Conservation (phyloP, 768 basidiomycete genomes). For the Xanthoconium purpureum region DNA sequence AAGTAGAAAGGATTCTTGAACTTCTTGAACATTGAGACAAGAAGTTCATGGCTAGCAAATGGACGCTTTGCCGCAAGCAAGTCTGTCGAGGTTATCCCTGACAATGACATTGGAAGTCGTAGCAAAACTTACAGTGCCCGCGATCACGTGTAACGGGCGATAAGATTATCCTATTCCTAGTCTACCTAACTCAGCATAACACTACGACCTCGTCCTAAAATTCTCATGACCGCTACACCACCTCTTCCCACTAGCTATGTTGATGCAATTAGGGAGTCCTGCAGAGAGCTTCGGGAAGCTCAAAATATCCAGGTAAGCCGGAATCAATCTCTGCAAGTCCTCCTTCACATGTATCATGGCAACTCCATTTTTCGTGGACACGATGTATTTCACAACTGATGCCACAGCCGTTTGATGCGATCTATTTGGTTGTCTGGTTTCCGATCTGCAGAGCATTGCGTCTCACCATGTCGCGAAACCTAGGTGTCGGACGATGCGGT, state of each 20-base stretch:
- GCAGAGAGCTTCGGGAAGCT: slow-evolving; percentile 43
- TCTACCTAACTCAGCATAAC: background rate
- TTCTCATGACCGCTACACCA: slow-evolving; percentile 32
- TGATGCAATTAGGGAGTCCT: slow-evolving; percentile 52
- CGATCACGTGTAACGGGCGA: slow-evolving; percentile 18
- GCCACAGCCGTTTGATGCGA: background rate
- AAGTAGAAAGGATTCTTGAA: background rate
- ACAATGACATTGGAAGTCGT: too few species aligned
- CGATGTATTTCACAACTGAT: background rate
- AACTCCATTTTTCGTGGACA: background rate
- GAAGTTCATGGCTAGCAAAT: slow-evolving; percentile 11
- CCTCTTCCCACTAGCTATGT: slow-evolving; percentile 48
- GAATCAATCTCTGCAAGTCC: background rate
- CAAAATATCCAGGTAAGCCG: slow-evolving; percentile 52
- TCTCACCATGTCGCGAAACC: slow-evolving; percentile 10
- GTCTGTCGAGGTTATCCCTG: background rate
- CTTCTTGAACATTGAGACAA: slow-evolving; percentile 13
- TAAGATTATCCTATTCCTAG: slow-evolving; percentile 4
- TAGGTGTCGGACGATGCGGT: slow-evolving; percentile 62
- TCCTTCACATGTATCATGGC: background rate
- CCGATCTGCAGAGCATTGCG: background rate
- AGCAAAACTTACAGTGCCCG: background rate
- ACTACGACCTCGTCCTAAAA: too few species aligned
- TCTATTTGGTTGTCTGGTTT: background rate
- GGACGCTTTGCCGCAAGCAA: background rate